phyloP scores from a whole-genome alignment of 805 yeast genomes.

The Ogataea wickerhamii region DNA sequence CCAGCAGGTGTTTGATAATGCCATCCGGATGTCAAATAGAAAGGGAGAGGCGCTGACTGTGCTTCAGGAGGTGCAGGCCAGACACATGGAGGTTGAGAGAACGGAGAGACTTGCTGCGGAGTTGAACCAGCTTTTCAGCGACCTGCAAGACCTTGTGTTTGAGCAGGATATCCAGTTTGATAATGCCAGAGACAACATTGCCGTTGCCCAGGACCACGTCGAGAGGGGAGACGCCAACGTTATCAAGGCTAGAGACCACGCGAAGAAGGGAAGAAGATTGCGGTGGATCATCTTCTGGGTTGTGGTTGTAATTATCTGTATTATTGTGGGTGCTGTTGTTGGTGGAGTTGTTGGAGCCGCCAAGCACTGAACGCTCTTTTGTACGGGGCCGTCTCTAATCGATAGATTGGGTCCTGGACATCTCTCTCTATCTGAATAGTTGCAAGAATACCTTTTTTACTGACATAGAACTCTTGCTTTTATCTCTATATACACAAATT shows the following conservation, averaged over 20 bases:
- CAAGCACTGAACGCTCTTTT: slow-evolving; percentile 15
- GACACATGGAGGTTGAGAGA: slow-evolving; percentile 92
- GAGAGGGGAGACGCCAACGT: slow-evolving; percentile 95
- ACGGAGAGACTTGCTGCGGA: slow-evolving; percentile 95
- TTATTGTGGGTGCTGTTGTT: slow-evolving; percentile 68
- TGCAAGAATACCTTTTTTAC: too few relatives aligned
- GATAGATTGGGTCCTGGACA: too few relatives aligned
- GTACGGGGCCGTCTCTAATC: neutral
- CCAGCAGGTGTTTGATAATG: slow-evolving; percentile 92
- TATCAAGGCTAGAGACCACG: slow-evolving; percentile 81
- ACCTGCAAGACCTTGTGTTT: slow-evolving; percentile 93
- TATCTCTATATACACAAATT: too few relatives aligned
- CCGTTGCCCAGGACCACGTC: slow-evolving; percentile 81
- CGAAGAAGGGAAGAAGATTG: slow-evolving; percentile 87
- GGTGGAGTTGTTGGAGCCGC: slow-evolving; percentile 44
- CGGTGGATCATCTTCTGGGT: slow-evolving; percentile 81
- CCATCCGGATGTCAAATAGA: slow-evolving; percentile 79
- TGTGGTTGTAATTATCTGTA: slow-evolving; percentile 51
- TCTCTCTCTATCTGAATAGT: too few relatives aligned
- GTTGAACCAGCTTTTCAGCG: slow-evolving; percentile 88
- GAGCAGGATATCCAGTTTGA: slow-evolving; percentile 90
- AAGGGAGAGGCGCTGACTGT: slow-evolving; percentile 95
- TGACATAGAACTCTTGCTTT: too few relatives aligned
- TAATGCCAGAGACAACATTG: slow-evolving; percentile 77
- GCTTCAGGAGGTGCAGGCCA: slow-evolving; percentile 88